These are phyloP conservation scores for Tolypocladium endophyticum DNA, from an alignment of 2,329 filamentous ascomycete genomes.

Conservation along the genomic window DNA sequence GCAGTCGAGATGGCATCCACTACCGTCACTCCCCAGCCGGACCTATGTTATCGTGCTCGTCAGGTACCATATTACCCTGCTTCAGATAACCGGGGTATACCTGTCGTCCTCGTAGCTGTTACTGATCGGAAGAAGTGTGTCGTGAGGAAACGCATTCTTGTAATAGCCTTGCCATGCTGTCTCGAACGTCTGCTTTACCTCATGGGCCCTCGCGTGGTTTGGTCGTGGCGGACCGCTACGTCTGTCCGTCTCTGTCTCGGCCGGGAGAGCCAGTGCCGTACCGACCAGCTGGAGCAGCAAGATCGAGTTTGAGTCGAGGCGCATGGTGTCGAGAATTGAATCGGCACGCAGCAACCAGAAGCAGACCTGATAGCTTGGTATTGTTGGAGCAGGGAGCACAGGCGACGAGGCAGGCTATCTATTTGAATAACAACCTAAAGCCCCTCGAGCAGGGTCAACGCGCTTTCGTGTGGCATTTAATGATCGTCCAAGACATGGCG, in stretches of 20 bases:
- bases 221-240: constrained; percentile 7
- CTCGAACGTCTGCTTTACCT: constrained; percentile 59
- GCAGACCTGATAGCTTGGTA: too few species aligned
- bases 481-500: constrained; percentile 1
- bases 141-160: constrained; percentile 64
- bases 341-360: not conserved
- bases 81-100: constrained; percentile 30
- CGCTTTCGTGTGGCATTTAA: not conserved
- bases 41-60: constrained; percentile 35
- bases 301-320: constrained; percentile 1
- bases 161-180: constrained; percentile 65
- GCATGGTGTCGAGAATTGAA: constrained; percentile 3
- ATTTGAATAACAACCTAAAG: not conserved
- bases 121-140: constrained; percentile 60
- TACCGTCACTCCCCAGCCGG: constrained; percentile 76
- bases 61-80: not conserved
- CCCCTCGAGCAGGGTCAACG: not conserved
- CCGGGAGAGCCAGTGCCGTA: constrained; percentile 2
- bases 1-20: constrained; percentile 75
- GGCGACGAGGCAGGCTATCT: not conserved
- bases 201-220: constrained; percentile 36
- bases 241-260: not conserved
- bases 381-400: not conserved
- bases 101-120: constrained; percentile 59
- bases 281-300: constrained; percentile 5